These are phyloP conservation scores for Mycena polygramma DNA, from an alignment of 768 basidiomycete genomes.

Conservation along the genomic window DNA sequence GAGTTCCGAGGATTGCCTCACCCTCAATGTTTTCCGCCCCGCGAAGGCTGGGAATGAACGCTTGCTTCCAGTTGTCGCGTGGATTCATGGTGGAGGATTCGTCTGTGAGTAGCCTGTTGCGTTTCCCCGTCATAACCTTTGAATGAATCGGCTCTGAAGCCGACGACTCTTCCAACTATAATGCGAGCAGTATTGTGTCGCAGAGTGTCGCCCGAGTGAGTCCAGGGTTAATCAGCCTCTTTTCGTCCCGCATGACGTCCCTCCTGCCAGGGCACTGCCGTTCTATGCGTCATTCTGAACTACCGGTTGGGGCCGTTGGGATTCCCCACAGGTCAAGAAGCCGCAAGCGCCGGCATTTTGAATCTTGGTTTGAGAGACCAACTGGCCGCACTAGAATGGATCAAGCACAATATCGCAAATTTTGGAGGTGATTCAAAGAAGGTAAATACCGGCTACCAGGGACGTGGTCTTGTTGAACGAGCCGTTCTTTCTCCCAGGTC, in stretches of 20 bases:
- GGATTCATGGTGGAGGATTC: slow-evolving; percentile 38
- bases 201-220: slow-evolving; percentile 42
- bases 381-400: slow-evolving; percentile 56
- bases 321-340: slow-evolving; percentile 54
- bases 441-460: too few species aligned
- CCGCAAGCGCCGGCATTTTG: slow-evolving; percentile 44
- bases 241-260: slow-evolving; percentile 35
- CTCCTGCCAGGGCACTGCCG: slow-evolving; percentile 42
- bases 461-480: too few species aligned
- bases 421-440: slow-evolving; percentile 62
- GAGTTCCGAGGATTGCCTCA: too few species aligned
- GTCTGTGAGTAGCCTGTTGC: slow-evolving; percentile 23
- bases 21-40: too few species aligned
- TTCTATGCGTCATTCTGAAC: slow-evolving; percentile 61
- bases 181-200: slow-evolving; percentile 44
- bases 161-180: slow-evolving; percentile 42
- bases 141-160: too few species aligned
- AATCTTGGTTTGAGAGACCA: slow-evolving; percentile 58
- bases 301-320: slow-evolving; percentile 57
- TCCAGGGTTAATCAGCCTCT: too few species aligned
- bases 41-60: too few species aligned
- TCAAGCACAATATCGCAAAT: slow-evolving; percentile 63
- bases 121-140: too few species aligned
- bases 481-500: neutral
- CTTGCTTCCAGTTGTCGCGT: slow-evolving; percentile 38